Base-by-base conservation (phyloP, 2,329 filamentous ascomycete species). In the Colletotrichum paranaense region DNA sequence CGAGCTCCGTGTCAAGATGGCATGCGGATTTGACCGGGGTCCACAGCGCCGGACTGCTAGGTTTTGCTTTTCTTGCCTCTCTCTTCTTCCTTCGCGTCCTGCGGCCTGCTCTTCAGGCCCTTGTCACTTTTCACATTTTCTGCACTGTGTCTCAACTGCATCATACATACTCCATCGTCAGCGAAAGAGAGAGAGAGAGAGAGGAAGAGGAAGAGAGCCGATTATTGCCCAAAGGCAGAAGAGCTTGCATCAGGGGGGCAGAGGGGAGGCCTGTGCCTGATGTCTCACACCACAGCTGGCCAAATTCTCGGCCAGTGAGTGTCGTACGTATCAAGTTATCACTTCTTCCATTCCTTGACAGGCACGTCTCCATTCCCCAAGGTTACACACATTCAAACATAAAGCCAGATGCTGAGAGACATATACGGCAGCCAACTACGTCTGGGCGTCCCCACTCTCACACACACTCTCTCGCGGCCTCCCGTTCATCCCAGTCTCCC, bases 201-300 rank as follows among this genome's bases (percentile, higher is more conserved):
- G 28, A 30, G 35, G 64, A 16, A 42, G 42, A 49, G 42, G 58
- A 49, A 68, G 64, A 60, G 49, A 55, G 26, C 57, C 67, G 65
- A 72, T 68, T 68, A 57, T 68, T 64, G 68, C 42, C 30, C 30
- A 38, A 19, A 24, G 22, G 35, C 58, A 28, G 32, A 24, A 22
- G 52, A 67, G 49, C 63, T 62, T 67, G 67, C 67, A 59, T 35
- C 53, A 32, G 24, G 56, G 28, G 56, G 30, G 56, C 16, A 30
- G 56, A 32, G 56, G 16, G n/a, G 38, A 11, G 65, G 66, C 66
- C 60, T 73, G 70, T 73, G 55, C 35, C 67, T 46, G 46, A 6
- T 73, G 70, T 73, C 67, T 73, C 70, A 73, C 66, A 59, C 65
- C 52, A 58, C 62, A 71, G 56, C 68, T 67, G 68, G 62, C 68